A percentile compares a stretch with the other conserved stretches of the same genome.
Conservation (phyloP, 306 rosid genomes). For the Oemleria cerasiformis region DNA sequence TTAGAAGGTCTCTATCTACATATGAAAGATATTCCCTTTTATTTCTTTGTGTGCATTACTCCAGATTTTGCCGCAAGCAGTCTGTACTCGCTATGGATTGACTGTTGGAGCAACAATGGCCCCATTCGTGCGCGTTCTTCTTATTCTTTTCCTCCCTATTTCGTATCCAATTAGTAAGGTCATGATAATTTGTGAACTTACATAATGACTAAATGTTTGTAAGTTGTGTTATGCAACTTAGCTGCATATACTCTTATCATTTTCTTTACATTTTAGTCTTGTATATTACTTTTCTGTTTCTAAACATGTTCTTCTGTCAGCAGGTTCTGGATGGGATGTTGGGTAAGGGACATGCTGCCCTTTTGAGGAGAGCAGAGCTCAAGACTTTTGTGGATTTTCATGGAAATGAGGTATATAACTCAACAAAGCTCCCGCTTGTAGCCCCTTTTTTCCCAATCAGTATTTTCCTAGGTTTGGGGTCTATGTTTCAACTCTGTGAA, state of each 20-base stretch:
- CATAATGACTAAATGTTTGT: constrained; percentile 13
- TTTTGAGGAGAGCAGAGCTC: constrained; percentile 94
- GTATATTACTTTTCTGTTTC: background rate
- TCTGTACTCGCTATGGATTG: constrained; percentile 91
- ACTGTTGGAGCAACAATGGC: constrained; percentile 82
- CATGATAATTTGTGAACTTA: constrained; percentile 22
- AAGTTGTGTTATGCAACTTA: background rate
- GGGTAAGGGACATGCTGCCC: constrained; percentile 94
- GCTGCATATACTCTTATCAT: background rate
- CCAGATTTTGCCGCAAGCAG: constrained; percentile 93
- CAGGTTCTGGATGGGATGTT: constrained; percentile 96
- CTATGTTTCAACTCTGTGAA: constrained; percentile 11
- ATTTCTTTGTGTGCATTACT: constrained; percentile 10
- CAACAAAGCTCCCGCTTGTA: background rate
- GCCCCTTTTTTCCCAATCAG: background rate
- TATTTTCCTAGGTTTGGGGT: background rate
- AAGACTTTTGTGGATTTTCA: constrained; percentile 94
- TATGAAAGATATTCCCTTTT: constrained; percentile 9
- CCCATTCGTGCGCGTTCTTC: constrained; percentile 89
- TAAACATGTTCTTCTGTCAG: constrained; percentile 4
- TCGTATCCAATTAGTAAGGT: constrained; percentile 97
- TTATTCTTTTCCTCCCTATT: constrained; percentile 66
- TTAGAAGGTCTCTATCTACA: constrained; percentile 15
- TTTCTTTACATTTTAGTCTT: background rate
- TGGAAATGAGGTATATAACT: constrained; percentile 81